Percentiles rank a stretch among this genome's conserved stretches.
Evolutionary conservation across 306 rosid genomes (phyloP).

Genomic region (Ammopiptanthus mongolicus): DNA sequence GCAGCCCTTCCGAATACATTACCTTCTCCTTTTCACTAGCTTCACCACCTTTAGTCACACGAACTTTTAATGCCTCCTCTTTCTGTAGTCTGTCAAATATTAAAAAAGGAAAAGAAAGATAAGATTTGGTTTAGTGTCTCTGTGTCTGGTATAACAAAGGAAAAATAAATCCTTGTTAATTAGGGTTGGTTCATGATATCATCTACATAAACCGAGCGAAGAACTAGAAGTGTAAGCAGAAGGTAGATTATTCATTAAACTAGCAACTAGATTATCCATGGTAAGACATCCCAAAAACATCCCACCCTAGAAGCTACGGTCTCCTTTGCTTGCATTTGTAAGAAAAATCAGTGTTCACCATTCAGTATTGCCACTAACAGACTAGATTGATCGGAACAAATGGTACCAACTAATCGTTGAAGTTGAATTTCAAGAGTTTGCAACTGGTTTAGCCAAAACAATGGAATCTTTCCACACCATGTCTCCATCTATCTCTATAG

Average conservation of each 20-base stretch:
- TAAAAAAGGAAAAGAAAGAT: neutral
- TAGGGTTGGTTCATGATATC: neutral
- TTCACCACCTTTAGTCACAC: conserved; percentile 66
- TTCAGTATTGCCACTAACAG: neutral
- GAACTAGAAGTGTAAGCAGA: conserved; percentile 9
- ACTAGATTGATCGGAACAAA: neutral
- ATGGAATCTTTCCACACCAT: neutral
- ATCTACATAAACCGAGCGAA: neutral
- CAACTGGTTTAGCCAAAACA: conserved; percentile 3
- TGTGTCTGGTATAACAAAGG: neutral
- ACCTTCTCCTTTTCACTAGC: conserved; percentile 92
- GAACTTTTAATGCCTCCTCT: conserved; percentile 92
- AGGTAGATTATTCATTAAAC: neutral
- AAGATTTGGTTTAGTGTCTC: neutral
- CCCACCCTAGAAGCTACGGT: neutral
- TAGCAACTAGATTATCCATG: neutral
- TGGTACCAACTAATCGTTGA: neutral
- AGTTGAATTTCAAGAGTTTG: neutral
- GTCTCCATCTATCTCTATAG: neutral
- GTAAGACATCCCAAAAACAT: neutral
- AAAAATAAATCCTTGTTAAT: neutral
- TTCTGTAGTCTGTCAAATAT: conserved; percentile 59
- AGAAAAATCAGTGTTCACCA: neutral
- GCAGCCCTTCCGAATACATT: conserved; percentile 10
- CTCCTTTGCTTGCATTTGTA: neutral